Evolutionary conservation across 176 grass and related monocot species (phyloP).

Genomic region (barley (Hordeum vulgare)): MorexV3_pseudomolecules_assembly NC_058524.1:115097520-115098019

Average conservation of each 20-base stretch:
- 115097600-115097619: conserved; percentile 81
- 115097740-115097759: conserved; percentile 78
- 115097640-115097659: conserved; percentile 19
- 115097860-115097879: conserved; percentile 54
- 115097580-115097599: conserved; percentile 75
- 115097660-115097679: conserved; percentile 1
- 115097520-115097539: conserved; percentile 10
- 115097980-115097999: conserved; percentile 90
- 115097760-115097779: conserved; percentile 50
- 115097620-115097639: conserved; percentile 52
- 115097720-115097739: conserved; percentile 87
- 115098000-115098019: conserved; percentile 62
- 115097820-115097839: neutral
- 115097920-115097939: conserved; percentile 15
- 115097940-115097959: neutral
- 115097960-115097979: conserved; percentile 8
- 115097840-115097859: conserved; percentile 73
- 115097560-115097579: conserved; percentile 90
- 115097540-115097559: conserved; percentile 87
- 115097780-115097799: neutral
- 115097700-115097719: conserved; percentile 15
- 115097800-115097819: neutral
- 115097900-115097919: conserved; percentile 68
- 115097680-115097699: conserved; percentile 13
- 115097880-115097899: conserved; percentile 46